Percentiles rank a stretch among this genome's conserved stretches.
phyloP scores from a whole-genome alignment of 176 grass and related monocot species.

The Leersia perrieri region DNA sequence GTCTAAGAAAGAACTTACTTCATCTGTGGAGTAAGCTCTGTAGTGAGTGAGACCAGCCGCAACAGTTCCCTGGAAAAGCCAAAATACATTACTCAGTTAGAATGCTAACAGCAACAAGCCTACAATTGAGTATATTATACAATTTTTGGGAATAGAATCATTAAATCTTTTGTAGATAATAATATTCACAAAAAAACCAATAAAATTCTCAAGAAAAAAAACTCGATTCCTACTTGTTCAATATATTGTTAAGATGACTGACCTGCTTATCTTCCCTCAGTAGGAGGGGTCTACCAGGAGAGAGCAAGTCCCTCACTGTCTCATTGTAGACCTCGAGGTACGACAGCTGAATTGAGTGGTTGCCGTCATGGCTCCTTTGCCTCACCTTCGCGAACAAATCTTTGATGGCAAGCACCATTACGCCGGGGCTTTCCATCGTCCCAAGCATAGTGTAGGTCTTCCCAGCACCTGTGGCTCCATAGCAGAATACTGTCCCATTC shows the following conservation, averaged over 20 bases:
- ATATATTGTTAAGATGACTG: not conserved
- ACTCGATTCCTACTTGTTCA: not conserved
- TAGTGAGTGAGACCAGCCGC: slow-evolving; percentile 90
- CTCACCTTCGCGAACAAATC: slow-evolving; percentile 90
- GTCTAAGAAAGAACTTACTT: slow-evolving; percentile 53
- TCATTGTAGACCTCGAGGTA: slow-evolving; percentile 99
- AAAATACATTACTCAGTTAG: slow-evolving; percentile 19
- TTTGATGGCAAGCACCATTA: slow-evolving; percentile 97
- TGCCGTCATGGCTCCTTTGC: slow-evolving; percentile 63
- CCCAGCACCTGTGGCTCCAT: slow-evolving; percentile 93
- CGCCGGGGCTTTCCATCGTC: slow-evolving; percentile 71
- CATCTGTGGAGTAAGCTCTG: slow-evolving; percentile 91
- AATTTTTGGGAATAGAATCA: not conserved
- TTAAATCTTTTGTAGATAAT: not conserved
- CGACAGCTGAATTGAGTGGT: slow-evolving; percentile 76
- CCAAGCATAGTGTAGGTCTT: slow-evolving; percentile 99
- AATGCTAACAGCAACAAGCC: not conserved
- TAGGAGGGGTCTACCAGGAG: slow-evolving; percentile 76
- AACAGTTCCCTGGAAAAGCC: slow-evolving; percentile 75
- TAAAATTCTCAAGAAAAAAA: not conserved
- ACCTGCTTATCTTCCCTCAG: slow-evolving; percentile 98
- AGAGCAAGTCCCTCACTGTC: slow-evolving; percentile 90
- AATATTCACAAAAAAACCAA: not conserved
- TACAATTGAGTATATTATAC: slow-evolving; percentile 5
- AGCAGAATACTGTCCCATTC: slow-evolving; percentile 97